A percentile compares a stretch with the other conserved stretches of the same genome.
phyloP scores from a whole-genome alignment of 805 yeast species.

The Zygoascus flipseniorum region DNA sequence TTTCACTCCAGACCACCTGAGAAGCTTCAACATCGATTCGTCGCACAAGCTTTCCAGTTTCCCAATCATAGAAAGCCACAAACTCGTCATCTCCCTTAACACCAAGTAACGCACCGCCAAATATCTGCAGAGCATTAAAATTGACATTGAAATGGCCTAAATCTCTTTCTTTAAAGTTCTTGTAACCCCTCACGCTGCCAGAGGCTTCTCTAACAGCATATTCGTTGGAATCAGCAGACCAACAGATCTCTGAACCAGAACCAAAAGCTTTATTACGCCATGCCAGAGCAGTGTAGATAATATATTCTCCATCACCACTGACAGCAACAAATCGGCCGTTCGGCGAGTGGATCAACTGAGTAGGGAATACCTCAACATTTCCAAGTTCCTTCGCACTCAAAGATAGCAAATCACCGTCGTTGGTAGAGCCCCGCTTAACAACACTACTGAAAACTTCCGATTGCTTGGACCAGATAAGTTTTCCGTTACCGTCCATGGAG shows the following conservation, averaged over 20 bases:
- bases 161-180: conserved; percentile 75
- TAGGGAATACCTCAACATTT: conserved; percentile 88
- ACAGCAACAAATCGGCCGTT: conserved; percentile 96
- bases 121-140: conserved; percentile 52
- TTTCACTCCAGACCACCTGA: conserved; percentile 86
- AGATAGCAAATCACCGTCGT: conserved; percentile 74
- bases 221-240: conserved; percentile 87
- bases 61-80: conserved; percentile 92
- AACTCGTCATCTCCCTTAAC: conserved; percentile 72
- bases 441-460: conserved; percentile 81
- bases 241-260: conserved; percentile 78
- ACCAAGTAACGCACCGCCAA: conserved; percentile 84
- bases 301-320: conserved; percentile 96
- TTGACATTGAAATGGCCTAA: conserved; percentile 55
- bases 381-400: conserved; percentile 86
- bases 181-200: conserved; percentile 59
- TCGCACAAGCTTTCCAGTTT: conserved; percentile 70
- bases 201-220: conserved; percentile 74
- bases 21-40: conserved; percentile 72
- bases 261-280: conserved; percentile 97
- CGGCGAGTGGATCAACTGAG: conserved; percentile 81
- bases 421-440: conserved; percentile 59
- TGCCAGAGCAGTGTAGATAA: conserved; percentile 91
- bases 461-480: conserved; percentile 83
- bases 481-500: conserved; percentile 90